phyloP scores from a whole-genome alignment of 2,329 filamentous ascomycete species.

The Penicillium occitanis region DNA sequence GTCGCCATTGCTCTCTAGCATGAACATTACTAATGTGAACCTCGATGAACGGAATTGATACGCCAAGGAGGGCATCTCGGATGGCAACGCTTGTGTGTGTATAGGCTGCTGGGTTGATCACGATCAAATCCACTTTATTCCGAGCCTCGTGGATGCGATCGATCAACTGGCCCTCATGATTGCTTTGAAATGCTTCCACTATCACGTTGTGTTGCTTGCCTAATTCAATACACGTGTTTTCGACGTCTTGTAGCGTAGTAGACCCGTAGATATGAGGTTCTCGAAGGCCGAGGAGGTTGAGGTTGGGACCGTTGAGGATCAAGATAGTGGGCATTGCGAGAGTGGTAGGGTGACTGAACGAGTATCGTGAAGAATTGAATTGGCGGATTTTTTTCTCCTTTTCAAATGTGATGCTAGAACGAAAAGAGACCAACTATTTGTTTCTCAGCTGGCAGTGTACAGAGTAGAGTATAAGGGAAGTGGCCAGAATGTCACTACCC shows the following conservation, averaged over 20 bases:
- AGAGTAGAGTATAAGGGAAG: too few relatives aligned
- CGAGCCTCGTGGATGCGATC: slow-evolving; percentile 71
- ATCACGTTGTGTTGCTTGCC: slow-evolving; percentile 50
- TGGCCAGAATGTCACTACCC: not conserved
- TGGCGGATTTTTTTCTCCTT: not conserved
- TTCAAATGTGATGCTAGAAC: not conserved
- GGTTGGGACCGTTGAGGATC: slow-evolving; percentile 78
- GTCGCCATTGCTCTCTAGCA: slow-evolving; percentile 65
- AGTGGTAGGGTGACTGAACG: not conserved
- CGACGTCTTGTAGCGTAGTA: slow-evolving; percentile 65
- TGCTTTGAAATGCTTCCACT: slow-evolving; percentile 68
- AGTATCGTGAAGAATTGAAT: not conserved
- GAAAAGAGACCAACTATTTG: not conserved
- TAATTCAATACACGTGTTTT: slow-evolving; percentile 51
- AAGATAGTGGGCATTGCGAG: slow-evolving; percentile 53
- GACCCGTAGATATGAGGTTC: slow-evolving; percentile 73
- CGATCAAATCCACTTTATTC: slow-evolving; percentile 55
- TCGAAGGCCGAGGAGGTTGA: slow-evolving; percentile 74
- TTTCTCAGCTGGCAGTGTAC: not conserved
- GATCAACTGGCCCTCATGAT: slow-evolving; percentile 72
- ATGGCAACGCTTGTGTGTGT: slow-evolving; percentile 76
- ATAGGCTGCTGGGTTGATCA: slow-evolving; percentile 74
- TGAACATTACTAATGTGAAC: slow-evolving; percentile 77
- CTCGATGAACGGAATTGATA: slow-evolving; percentile 72
- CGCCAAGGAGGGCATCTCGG: slow-evolving; percentile 69